Percentiles rank a stretch among this genome's conserved stretches.
Conservation (phyloP, 2,329 filamentous ascomycete genomes). For the Nothomitra cinnamomea region DNA sequence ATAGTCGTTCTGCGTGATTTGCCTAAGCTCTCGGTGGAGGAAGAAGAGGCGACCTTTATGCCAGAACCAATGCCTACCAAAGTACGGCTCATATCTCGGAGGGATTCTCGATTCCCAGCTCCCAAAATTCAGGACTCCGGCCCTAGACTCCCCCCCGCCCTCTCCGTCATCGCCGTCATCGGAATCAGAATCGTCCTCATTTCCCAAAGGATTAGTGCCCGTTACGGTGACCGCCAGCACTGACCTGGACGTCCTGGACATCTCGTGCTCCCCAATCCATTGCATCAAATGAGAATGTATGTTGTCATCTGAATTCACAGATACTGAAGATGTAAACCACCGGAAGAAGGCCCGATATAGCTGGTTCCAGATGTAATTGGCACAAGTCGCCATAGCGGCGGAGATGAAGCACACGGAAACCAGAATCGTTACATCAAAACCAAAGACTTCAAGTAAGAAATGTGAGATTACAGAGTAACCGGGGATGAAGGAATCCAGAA, state of each 20-base stretch:
- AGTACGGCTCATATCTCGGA: constrained; percentile 30
- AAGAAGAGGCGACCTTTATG: constrained; percentile 25
- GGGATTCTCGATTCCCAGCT: constrained; percentile 1
- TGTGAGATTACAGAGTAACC: constrained; percentile 43
- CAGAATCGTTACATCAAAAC: constrained; percentile 45
- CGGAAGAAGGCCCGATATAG: too few relatives aligned
- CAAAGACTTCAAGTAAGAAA: constrained; percentile 36
- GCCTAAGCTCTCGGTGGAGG: constrained; percentile 21
- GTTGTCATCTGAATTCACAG: too few relatives aligned
- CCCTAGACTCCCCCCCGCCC: background rate
- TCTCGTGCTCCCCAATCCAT: too few relatives aligned
- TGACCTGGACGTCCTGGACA: too few relatives aligned
- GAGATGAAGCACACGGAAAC: constrained; percentile 35
- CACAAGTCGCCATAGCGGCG: constrained; percentile 28
- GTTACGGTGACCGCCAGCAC: too few relatives aligned
- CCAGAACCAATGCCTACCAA: constrained; percentile 27
- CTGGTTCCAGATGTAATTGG: too few relatives aligned
- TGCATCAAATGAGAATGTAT: too few relatives aligned
- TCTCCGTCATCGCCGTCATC: background rate
- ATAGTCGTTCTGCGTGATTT: constrained; percentile 8
- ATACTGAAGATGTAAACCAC: too few relatives aligned
- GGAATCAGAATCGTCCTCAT: constrained; percentile 3
- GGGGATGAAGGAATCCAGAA: constrained; percentile 48
- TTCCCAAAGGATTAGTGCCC: constrained; percentile 24
- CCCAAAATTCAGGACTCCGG: background rate